Evolutionary conservation across 805 yeast genomes (phyloP).

Genomic region (Candida sanyiensis): DNA sequence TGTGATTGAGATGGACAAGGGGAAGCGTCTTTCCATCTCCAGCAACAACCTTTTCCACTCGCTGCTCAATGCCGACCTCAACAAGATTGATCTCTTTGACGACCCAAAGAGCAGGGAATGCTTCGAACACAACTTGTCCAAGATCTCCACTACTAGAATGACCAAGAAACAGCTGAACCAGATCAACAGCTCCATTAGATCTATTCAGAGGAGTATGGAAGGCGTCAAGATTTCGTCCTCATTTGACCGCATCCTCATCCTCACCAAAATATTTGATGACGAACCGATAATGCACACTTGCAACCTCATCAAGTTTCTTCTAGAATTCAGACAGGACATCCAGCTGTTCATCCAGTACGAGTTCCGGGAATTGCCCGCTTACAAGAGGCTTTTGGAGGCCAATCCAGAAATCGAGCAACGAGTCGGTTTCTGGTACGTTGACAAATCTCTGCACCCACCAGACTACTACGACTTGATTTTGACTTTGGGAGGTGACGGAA

Average conservation of each 20-base stretch:
- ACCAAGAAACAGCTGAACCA: conserved; percentile 24
- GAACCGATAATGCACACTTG: conserved; percentile 28
- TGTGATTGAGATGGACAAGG: neutral
- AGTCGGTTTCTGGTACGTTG: conserved; percentile 24
- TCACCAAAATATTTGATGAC: conserved; percentile 28
- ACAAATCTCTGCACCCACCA: conserved; percentile 23
- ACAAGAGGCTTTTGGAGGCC: conserved; percentile 7
- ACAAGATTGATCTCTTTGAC: conserved; percentile 23
- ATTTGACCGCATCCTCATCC: conserved; percentile 24
- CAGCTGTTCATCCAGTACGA: conserved; percentile 21
- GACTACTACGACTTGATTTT: conserved; percentile 50
- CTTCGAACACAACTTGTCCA: conserved; percentile 15
- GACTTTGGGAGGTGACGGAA: conserved; percentile 71
- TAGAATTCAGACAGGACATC: conserved; percentile 17
- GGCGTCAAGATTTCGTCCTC: conserved; percentile 26
- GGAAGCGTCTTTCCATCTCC: conserved; percentile 19
- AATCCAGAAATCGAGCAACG: conserved; percentile 11
- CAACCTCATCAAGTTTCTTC: conserved; percentile 18
- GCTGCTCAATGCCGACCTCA: conserved; percentile 24
- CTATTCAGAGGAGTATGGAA: conserved; percentile 26
- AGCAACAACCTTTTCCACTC: conserved; percentile 23
- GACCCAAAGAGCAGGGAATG: conserved; percentile 13
- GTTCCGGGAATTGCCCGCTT: conserved; percentile 9
- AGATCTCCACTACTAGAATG: conserved; percentile 21
- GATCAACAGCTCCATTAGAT: conserved; percentile 26